A percentile compares a stretch with the other conserved stretches of the same genome.
These are phyloP conservation scores for Baorangia bicolor DNA, from an alignment of 768 basidiomycete species.

Conservation along the genomic window DNA sequence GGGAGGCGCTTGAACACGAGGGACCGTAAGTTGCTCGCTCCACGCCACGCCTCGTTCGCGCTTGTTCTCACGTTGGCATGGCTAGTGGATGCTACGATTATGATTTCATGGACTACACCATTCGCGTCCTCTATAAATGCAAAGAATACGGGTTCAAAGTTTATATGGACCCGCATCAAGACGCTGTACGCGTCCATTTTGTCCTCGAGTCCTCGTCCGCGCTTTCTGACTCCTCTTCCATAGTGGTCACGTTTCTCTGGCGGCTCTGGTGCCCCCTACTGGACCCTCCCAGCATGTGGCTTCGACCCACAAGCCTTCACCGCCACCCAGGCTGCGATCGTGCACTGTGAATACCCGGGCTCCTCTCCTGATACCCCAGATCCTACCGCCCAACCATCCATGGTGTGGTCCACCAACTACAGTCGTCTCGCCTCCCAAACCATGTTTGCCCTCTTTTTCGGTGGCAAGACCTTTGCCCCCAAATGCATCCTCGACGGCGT, in stretches of 20 bases:
- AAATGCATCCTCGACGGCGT: conserved; percentile 86
- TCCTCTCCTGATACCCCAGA: conserved; percentile 47
- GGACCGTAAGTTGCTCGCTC: conserved; percentile 76
- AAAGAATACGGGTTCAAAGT: conserved; percentile 90
- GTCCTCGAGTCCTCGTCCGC: background rate
- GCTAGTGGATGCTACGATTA: conserved; percentile 84
- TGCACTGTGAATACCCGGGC: conserved; percentile 87
- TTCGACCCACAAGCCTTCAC: conserved; percentile 85
- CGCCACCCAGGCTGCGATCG: conserved; percentile 77
- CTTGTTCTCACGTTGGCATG: background rate
- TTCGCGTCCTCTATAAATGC: conserved; percentile 84
- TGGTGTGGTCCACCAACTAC: conserved; percentile 98
- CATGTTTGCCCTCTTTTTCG: conserved; percentile 93
- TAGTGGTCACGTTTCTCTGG: conserved; percentile 96
- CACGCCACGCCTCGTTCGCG: background rate
- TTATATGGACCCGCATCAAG: conserved; percentile 96
- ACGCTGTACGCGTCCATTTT: conserved; percentile 60
- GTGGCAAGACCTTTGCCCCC: conserved; percentile 85
- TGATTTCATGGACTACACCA: conserved; percentile 89
- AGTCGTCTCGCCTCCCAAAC: conserved; percentile 85
- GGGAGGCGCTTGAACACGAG: conserved; percentile 92
- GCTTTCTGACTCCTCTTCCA: background rate
- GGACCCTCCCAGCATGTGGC: conserved; percentile 90
- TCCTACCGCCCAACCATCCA: conserved; percentile 78
- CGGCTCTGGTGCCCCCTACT: conserved; percentile 92